phyloP scores from a whole-genome alignment of 805 yeast species.

The Kodamaea kakaduensis region DNA sequence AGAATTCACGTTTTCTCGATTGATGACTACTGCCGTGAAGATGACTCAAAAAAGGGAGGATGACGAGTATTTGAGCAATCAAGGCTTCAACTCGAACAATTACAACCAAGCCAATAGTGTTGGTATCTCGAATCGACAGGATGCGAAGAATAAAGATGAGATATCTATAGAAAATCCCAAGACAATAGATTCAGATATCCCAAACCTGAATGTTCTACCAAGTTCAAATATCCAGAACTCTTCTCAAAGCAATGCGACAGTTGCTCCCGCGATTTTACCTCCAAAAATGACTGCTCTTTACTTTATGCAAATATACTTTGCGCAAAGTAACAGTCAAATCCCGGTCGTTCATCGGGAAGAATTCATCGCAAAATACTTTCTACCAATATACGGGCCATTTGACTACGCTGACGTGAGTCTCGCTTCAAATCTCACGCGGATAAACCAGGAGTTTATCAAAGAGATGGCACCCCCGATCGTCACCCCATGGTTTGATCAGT shows the following conservation, averaged over 20 bases:
- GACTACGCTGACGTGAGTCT: conserved; percentile 47
- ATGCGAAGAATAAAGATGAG: too few species aligned
- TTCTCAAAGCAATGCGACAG: too few species aligned
- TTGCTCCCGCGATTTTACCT: conserved; percentile 53
- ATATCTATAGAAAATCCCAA: too few species aligned
- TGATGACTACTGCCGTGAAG: conserved; percentile 75
- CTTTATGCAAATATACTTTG: conserved; percentile 61
- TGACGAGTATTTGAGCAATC: too few species aligned
- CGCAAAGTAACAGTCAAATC: conserved; percentile 76
- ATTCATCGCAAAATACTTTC: conserved; percentile 61
- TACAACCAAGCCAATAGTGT: too few species aligned
- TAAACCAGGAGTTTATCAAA: conserved; percentile 24
- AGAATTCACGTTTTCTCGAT: conserved; percentile 63
- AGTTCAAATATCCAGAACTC: too few species aligned
- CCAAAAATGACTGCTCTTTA: conserved; percentile 66
- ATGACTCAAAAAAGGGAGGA: conserved; percentile 28
- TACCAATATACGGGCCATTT: conserved; percentile 75
- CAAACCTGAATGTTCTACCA: too few species aligned
- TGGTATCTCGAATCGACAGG: too few species aligned
- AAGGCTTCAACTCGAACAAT: too few species aligned
- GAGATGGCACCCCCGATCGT: not conserved
- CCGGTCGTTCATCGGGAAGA: conserved; percentile 82
- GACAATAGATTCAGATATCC: too few species aligned
- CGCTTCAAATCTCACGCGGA: conserved; percentile 54
- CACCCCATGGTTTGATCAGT: conserved; percentile 40